Base-by-base conservation (phyloP, 805 yeast species). In the Metschnikowia dekortorum region DNA sequence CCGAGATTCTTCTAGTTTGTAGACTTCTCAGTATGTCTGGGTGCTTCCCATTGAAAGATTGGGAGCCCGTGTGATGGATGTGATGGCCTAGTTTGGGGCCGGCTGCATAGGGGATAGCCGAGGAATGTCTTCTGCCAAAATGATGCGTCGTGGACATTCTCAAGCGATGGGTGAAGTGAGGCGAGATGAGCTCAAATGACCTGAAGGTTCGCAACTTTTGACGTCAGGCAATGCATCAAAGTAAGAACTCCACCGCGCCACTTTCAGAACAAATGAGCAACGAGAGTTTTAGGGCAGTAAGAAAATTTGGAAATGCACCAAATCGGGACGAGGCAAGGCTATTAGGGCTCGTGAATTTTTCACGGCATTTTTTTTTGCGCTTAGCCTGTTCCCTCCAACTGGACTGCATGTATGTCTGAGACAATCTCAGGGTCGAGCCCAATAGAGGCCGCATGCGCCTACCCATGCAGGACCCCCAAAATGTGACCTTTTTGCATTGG, bases 1-100 rank as follows among this genome's bases (percentile, higher is more conserved):
- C 96, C 44, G 88, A 81, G 47, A 87, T 87, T 49, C 96, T 74
- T 53, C 96, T 75, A 39, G 49, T 47, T 29, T 49, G 53, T 41
- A 52, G 37, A 34, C 55, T 52, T 18, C 53, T 43, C 26, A 51
- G 50, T 18, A 47, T 46, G 28, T 44, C 46, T 14, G 46, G 46
- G 28, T 44, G 46, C n/a, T 44, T 44, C 8, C 46, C 46, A 36
- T 36, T 44, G 16, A 28, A 16, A 13, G 46, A 35, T 22, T 44
- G 46, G 11, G 39, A 29, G 13, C 56, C 52, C n/a, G 50, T 53
- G 42, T 52, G 56, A 13, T 43, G 47, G 28, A 43, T 32, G 26
- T 53, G 53, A 41, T 52, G 55, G n/a, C 50, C 52, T 13, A 44
- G 47, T 28, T 55, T 52, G 31, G 54, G 34, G 10, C 60, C 52